These are phyloP conservation scores for Citrullus colocynthis DNA, from an alignment of 306 rosid genomes.

Conservation along the genomic window DNA sequence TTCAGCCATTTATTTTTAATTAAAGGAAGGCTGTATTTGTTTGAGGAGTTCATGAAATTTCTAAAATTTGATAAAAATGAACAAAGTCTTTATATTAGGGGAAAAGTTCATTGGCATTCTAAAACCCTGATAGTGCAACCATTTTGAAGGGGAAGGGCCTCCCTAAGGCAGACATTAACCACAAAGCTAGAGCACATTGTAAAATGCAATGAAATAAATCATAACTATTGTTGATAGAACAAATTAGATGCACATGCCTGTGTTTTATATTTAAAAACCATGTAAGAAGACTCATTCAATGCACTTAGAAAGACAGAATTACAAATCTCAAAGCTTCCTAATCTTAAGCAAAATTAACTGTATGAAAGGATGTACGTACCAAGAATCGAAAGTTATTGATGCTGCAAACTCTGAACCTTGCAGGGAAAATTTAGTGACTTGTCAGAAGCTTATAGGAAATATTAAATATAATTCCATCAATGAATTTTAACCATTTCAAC, in stretches of 20 bases:
- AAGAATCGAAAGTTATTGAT: not conserved
- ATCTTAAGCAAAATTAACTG: constrained; percentile 1
- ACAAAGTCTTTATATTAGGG: not conserved
- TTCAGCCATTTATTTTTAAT: not conserved
- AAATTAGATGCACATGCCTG: constrained; percentile 7
- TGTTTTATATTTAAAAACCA: not conserved
- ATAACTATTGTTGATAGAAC: not conserved
- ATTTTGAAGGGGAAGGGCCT: not conserved
- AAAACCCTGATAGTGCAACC: not conserved
- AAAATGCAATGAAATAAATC: constrained; percentile 2
- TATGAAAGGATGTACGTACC: not conserved
- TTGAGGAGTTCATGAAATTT: not conserved
- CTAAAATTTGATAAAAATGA: not conserved
- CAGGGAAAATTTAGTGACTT: not conserved
- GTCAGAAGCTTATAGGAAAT: not conserved
- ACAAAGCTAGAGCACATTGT: not conserved
- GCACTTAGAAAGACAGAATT: constrained; percentile 1
- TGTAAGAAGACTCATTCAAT: constrained; percentile 5
- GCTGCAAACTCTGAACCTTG: constrained; percentile 1
- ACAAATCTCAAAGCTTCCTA: constrained; percentile 1
- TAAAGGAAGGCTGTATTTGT: not conserved
- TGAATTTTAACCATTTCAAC: not conserved
- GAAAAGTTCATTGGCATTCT: not conserved
- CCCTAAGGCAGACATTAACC: not conserved
- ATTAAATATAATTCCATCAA: not conserved